Base-by-base conservation (phyloP, 495 filamentous ascomycete genomes). In the Lasiosphaeris hirsuta region DNA sequence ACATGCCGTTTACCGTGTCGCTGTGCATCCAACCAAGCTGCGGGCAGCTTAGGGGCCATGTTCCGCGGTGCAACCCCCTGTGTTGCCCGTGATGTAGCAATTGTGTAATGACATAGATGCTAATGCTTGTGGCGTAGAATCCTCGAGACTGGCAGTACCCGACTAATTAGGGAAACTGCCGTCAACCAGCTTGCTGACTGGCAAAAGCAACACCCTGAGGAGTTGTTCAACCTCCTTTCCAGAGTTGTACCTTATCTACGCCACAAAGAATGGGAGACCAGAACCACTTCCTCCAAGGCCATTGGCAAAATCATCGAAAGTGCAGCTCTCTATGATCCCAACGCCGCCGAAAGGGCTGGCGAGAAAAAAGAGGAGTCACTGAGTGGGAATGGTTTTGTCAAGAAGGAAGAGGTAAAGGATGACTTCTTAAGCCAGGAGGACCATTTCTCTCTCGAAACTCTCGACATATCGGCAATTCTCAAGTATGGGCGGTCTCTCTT, bases 181-280 rank as follows among this genome's bases (percentile, higher is more conserved):
- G 95, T 96, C 37, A 88, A 94, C 67, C 94, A 98, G 75, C 83
- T 98, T 38, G 93, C 89, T 37, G 94, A 97, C 77, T 92, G 96
- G 58, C 95, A 97, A 72, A 97, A 96, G 68, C 86, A 92, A 61
- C 95, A 97, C 66, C 94, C 95, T 0, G 93, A 97, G 70, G 94
- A 98, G 67, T 78, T 97, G 3, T 97, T 97, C 72, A 97, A 97
- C 63, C 80, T 98, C 7, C 80, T 98, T n/a, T 90, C 90, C n/a
- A 82, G 93, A 45, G 92, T 98, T 41, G 83, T 97, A 14, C 92
- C 95, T 2, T 97, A 95, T 71, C 81, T 97, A 13, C 82, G 87
- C 54, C 90, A 92, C 54, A 96, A 91, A 68, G 90, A 89, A 57
- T 98, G 94, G 94, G 94, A 98, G 60, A 97, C 94, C 8, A 81